Evolutionary conservation across 495 filamentous ascomycete genomes (phyloP), one percentile per base, ranked within the genome.

Genomic region (Schizothecium vesticola): DNA sequence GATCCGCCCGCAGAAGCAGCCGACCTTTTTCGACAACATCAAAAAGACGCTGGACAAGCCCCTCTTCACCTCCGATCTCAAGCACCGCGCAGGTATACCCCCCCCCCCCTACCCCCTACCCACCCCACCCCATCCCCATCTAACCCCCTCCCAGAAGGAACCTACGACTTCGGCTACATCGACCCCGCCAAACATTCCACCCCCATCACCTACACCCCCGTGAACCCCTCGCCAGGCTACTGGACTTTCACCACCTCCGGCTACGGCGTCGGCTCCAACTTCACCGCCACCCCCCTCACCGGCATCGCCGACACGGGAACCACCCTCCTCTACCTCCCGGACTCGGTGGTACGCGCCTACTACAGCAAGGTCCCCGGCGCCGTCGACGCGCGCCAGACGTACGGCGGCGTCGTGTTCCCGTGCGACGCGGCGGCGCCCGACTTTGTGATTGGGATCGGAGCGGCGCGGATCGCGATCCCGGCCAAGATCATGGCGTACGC

Each of bases 91-190:
- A 23, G 63, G 79, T 78, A 71, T n/a, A n/a, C n/a, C n/a, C n/a
- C 72, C 13, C 0, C 8, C 24, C n/a, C 66, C 26, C 28, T 36
- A 19, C 33, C 56, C 11, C 23, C 28, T 9, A 10, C 1, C 28
- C 28, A 29, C 10, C 28, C 8, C 28, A 29, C 2, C 26, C 26
- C 36, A 63, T 7, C 13, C 3, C 12, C 11, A 13, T 0, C 58
- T 63, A 23, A 43, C 56, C n/a, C 33, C 25, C 21, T 10, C 29
- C 56, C 79, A 59, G 83, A 89, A 22, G 92, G 92, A 21, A 83
- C 77, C 67, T 93, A 92, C 76, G 89, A 91, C 81, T 93, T 94
- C 70, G 92, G 92, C 55, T 91, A 78, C 81, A 86, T 92, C 72
- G 88, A 93, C 80, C 70, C 72, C 23, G 70, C 78, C 72, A 88